Conservation (phyloP, 441 rosid species). For the Pelargonium fulgidum region DNA sequence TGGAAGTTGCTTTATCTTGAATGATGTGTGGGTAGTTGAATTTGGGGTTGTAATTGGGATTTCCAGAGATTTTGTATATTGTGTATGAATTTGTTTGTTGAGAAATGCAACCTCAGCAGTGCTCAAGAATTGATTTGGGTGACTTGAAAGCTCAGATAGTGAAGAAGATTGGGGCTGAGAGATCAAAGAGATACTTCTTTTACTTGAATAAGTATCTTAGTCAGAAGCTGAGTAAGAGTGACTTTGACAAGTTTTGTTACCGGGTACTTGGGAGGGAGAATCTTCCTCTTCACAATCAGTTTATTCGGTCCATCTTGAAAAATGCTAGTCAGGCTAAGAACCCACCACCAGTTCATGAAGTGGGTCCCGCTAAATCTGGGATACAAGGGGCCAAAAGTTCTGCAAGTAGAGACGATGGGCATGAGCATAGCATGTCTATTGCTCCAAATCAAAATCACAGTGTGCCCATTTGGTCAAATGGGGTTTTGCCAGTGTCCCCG, state of each 20-base stretch:
- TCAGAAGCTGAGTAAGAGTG: constrained; percentile 72
- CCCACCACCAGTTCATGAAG: constrained; percentile 48
- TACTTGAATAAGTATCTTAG: constrained; percentile 64
- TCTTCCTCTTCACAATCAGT: constrained; percentile 74
- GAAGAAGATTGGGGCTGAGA: constrained; percentile 73
- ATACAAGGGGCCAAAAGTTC: constrained; percentile 34
- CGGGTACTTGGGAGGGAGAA: constrained; percentile 76
- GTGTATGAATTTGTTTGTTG: constrained; percentile 42
- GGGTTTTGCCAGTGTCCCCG: constrained; percentile 60
- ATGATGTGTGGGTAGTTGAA: constrained; percentile 6
- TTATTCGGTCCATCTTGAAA: constrained; percentile 64
- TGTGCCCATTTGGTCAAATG: constrained; percentile 57
- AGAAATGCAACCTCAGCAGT: constrained; percentile 75
- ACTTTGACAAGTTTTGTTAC: constrained; percentile 64
- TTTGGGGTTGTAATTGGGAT: constrained; percentile 10
- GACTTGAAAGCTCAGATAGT: constrained; percentile 63
- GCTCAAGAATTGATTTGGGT: constrained; percentile 68
- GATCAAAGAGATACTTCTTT: constrained; percentile 63
- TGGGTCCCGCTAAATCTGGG: constrained; percentile 38
- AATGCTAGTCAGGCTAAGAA: constrained; percentile 66
- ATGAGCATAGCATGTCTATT: constrained; percentile 42
- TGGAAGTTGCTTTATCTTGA: background rate
- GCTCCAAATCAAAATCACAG: constrained; percentile 49
- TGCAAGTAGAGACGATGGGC: constrained; percentile 46
- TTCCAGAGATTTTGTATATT: constrained; percentile 31